Evolutionary conservation across 345 rosid genomes (phyloP), one percentile per base, ranked within the genome.

Genomic region (Arabis alpina): DNA sequence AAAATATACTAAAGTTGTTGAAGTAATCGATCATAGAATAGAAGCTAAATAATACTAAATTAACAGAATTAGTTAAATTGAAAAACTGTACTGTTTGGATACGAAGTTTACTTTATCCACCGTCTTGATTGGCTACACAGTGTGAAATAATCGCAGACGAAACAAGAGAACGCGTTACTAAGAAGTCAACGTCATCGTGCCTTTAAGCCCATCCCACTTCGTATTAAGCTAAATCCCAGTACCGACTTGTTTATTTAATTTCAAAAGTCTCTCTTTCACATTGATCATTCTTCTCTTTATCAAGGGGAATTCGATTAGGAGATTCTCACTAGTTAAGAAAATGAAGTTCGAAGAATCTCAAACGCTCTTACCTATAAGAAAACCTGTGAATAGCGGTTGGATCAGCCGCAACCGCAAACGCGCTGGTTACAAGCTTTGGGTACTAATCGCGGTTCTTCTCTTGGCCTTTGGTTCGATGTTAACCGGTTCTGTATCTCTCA

Each of bases 401-500:
- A 57, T 64, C 48, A 52, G 6, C 16, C 39, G 24, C 24, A 62
- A 51, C 37, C 73, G 77, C 24, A 74, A 66, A 74, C 40, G 14
- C 30, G 19, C n/a, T 19, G 71, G 84, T 2, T 88, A 85, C 84
- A 89, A 85, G 76, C 72, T 89, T 43, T 89, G 98, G 96, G 79
- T 85, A 5, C 56, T 89, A 14, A 54, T 87, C 25, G 92, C 91
- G 2, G 77, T 89, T 71, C 82, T 87, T 27, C 82, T 92, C 3
- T 86, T 92, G 13, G 94, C 96, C 10, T 77, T 88, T 50, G 85
- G 91, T 85, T 86, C 96, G 53, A 82, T 92, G 96, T 74, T 92
- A 64, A 89, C 94, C 44, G 89, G 98, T 76, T 80, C 92, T 5
- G 82, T 89, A 61, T 81, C 96, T 53, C 92, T 92, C 64, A 84